Base-by-base conservation (phyloP, 2,329 filamentous ascomycete genomes). In the Graphilbum sp. region DNA sequence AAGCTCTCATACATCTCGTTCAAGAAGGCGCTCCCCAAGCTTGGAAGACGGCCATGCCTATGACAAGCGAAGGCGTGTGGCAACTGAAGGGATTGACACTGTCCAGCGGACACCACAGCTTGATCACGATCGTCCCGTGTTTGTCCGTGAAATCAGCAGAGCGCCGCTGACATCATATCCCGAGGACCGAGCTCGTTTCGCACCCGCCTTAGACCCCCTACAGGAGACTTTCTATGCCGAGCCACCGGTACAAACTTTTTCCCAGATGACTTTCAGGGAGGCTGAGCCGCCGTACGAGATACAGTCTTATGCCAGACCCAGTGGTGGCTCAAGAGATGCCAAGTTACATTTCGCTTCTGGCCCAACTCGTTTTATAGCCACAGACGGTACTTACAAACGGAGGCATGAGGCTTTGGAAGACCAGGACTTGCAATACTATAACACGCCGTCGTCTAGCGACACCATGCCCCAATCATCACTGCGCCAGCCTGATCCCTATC, bases 21-120 rank as follows among this genome's bases (percentile, higher is more conserved):
- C 20, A 3, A 4, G 15, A 16, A 20, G 13, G 24, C 30, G 23
- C 21, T 41, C 41, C 11, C 39, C 39, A 19, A 21, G 13, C n/a
- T 38, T 36, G 18, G 38, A 21, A 7, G 34, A 21, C 6, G 33
- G 27, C 8, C 16, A 35, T 6, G 31, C 4, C 8, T 20, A 17
- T 18, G n/a, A 21, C 7, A 41, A 40, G 23, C 41, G 37, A 23
- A 37, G 35, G 23, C 35, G 37, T n/a, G 20, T 34, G 10, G 15
- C 32, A 11, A 31, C 34, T 6, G 34, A 39, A 11, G 30, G 38
- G 21, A 10, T 35, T 4, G 16, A 19, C 15, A 18, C 24, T 19
- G 21, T 36, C 2, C 37, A 20, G 13, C 30, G 25, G 12, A n/a
- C 41, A 3, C 27, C 41, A 15, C 36, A n/a, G 4, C 35, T 21